These are phyloP conservation scores for Angomonas ambiguus DNA, from an alignment of 208 protist genomes.

Conservation along the genomic window DNA sequence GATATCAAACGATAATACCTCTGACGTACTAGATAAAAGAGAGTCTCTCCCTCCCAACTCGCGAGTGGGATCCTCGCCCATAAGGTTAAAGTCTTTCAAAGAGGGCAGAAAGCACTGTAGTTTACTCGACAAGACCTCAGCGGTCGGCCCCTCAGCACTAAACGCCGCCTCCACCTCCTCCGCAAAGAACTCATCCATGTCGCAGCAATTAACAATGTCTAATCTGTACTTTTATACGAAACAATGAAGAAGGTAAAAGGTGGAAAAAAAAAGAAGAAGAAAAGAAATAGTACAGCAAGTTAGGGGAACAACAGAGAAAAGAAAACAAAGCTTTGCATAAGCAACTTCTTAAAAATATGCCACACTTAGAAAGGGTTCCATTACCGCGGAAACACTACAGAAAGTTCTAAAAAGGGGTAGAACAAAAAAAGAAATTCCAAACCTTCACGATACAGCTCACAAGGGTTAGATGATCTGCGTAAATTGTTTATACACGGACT, in stretches of 20 bases:
- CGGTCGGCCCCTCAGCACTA: background rate
- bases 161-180: background rate
- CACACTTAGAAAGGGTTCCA: no score
- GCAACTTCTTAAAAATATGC: no score
- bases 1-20: background rate
- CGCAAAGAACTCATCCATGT: background rate
- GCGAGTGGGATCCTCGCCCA: background rate
- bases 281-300: background rate
- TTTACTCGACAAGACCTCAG: conserved; percentile 13
- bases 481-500: conserved; percentile 77
- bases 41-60: no score
- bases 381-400: no score
- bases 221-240: background rate
- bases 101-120: background rate
- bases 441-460: no score
- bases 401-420: no score
- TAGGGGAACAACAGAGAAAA: background rate
- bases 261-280: background rate
- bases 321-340: background rate
- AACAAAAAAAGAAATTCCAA: no score
- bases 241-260: background rate
- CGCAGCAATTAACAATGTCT: background rate
- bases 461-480: conserved; percentile 53
- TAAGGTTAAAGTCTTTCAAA: background rate
- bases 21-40: no score